Conservation (phyloP, 2,329 filamentous ascomycete genomes). For the Aspergillus brunneoviolaceus region DNA sequence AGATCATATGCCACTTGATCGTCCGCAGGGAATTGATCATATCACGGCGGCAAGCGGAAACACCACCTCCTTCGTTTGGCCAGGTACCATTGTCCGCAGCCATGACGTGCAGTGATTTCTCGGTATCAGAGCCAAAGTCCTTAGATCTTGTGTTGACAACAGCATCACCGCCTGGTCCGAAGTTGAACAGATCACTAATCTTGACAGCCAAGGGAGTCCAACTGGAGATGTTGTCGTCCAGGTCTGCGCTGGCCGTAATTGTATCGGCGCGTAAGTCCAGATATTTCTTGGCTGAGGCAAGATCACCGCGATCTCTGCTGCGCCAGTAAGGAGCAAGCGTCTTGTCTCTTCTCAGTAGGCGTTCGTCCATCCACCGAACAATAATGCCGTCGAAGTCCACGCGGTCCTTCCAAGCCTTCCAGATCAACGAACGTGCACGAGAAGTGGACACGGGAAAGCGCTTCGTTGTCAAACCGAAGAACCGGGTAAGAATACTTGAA, state of each 20-base stretch:
- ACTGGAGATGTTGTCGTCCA: slow-evolving; percentile 53
- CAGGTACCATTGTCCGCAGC: slow-evolving; percentile 55
- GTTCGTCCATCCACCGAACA: slow-evolving; percentile 53
- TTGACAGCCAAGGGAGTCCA: slow-evolving; percentile 55
- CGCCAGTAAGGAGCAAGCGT: slow-evolving; percentile 50
- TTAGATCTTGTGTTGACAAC: slow-evolving; percentile 52
- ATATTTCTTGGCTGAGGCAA: slow-evolving; percentile 45
- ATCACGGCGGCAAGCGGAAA: slow-evolving; percentile 56
- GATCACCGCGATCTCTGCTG: slow-evolving; percentile 44
- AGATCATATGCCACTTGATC: slow-evolving; percentile 56
- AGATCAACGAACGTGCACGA: slow-evolving; percentile 50
- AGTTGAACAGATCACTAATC: slow-evolving; percentile 53
- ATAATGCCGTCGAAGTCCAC: slow-evolving; percentile 50
- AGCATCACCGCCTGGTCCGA: slow-evolving; percentile 54
- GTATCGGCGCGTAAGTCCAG: slow-evolving; percentile 49
- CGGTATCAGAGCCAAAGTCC: slow-evolving; percentile 50
- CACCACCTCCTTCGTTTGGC: slow-evolving; percentile 55
- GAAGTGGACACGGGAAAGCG: slow-evolving; percentile 48
- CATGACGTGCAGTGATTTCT: slow-evolving; percentile 52
- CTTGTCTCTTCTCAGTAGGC: slow-evolving; percentile 48
- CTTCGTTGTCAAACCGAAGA: slow-evolving; percentile 35
- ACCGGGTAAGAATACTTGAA: slow-evolving; percentile 33
- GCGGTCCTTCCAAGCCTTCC: slow-evolving; percentile 52
- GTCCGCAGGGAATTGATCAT: slow-evolving; percentile 55
- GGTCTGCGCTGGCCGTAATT: slow-evolving; percentile 53